Conservation (phyloP, 257 asterid genomes). For the Prunella vulgaris region DNA sequence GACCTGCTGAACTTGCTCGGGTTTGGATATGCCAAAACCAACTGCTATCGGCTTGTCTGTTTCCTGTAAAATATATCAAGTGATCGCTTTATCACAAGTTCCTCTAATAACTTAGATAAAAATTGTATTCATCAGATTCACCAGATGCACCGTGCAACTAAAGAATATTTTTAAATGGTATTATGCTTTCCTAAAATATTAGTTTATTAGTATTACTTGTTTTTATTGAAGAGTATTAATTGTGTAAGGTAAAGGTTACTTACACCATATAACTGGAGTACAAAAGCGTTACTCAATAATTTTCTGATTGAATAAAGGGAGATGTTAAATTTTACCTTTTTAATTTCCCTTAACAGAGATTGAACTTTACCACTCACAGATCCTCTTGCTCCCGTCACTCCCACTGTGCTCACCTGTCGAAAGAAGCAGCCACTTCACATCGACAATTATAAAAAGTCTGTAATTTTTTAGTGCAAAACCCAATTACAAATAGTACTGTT, state of each 20-base stretch:
- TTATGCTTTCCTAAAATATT: too few species aligned
- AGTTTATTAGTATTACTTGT: too few species aligned
- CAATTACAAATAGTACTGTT: neutral
- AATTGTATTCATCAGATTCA: too few species aligned
- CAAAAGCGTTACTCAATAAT: too few species aligned
- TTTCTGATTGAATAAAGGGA: neutral
- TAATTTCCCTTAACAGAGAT: conserved; percentile 57
- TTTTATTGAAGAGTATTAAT: too few species aligned
- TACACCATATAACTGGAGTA: too few species aligned
- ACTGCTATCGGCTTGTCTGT: conserved; percentile 71
- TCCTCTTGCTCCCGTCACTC: conserved; percentile 81
- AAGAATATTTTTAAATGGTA: too few species aligned
- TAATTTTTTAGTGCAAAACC: neutral
- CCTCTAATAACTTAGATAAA: neutral
- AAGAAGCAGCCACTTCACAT: neutral
- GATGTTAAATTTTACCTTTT: conserved; percentile 39
- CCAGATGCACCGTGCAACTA: too few species aligned
- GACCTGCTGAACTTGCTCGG: conserved; percentile 80
- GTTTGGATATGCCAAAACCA: conserved; percentile 82
- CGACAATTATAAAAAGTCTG: neutral
- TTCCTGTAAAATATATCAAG: conserved; percentile 33
- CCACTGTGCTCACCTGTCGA: conserved; percentile 57
- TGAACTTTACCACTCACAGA: conserved; percentile 59
- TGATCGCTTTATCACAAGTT: neutral
- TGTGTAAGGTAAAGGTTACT: too few species aligned